Evolutionary conservation across 495 filamentous ascomycete genomes (phyloP).

Genomic region (Aspergillus sparsus): DNA sequence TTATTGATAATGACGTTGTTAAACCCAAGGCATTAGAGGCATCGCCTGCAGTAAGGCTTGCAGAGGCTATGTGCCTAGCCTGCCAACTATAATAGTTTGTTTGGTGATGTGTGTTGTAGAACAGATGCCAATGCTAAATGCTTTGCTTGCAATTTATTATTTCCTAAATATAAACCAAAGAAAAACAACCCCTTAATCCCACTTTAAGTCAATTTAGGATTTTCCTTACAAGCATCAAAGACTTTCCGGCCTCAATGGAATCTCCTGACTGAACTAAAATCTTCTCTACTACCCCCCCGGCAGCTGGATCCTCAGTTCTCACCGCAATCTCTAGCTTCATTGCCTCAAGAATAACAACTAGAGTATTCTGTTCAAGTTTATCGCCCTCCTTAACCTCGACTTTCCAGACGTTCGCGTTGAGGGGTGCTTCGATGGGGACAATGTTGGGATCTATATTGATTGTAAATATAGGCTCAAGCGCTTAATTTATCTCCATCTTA

Average conservation of each 20-base stretch:
- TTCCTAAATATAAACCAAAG: too few relatives aligned
- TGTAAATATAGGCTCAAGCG: background rate
- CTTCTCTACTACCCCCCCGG: constrained; percentile 38
- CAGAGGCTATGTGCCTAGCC: too few relatives aligned
- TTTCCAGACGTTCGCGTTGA: constrained; percentile 63
- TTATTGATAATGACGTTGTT: too few relatives aligned
- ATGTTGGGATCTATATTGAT: constrained; percentile 41
- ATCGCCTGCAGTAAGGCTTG: too few relatives aligned
- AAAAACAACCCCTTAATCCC: too few relatives aligned
- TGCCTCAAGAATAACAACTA: constrained; percentile 51
- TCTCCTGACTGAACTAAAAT: constrained; percentile 44
- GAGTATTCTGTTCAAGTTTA: constrained; percentile 32
- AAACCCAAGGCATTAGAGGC: too few relatives aligned
- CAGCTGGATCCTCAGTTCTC: constrained; percentile 26
- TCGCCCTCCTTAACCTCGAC: constrained; percentile 48
- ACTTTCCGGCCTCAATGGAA: constrained; percentile 42
- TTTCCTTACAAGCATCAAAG: constrained; percentile 34
- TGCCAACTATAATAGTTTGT: too few relatives aligned
- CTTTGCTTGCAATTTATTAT: too few relatives aligned
- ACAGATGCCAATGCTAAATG: background rate
- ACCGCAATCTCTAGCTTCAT: constrained; percentile 60
- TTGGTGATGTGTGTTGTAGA: too few relatives aligned
- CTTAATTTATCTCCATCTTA: background rate
- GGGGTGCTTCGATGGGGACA: constrained; percentile 42
- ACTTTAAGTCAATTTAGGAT: background rate